These are phyloP conservation scores for slime mould (Dictyostelium discoideum) DNA, from an alignment of 78 protist genomes.

Conservation along the genomic window DNA sequence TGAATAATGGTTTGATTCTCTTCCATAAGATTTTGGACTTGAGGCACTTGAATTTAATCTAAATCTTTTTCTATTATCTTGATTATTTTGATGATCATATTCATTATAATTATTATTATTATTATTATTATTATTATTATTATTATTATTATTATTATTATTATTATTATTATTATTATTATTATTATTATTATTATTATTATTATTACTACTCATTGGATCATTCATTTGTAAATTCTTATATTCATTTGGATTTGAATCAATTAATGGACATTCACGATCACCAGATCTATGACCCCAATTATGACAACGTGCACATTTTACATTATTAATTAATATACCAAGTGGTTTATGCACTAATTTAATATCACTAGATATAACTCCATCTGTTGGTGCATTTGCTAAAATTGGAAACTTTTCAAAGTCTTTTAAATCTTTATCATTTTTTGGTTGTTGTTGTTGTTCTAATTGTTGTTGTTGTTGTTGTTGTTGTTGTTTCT, in stretches of 20 bases:
- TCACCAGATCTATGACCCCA: conserved; percentile 85
- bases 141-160: background rate
- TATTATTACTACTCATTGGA: background rate
- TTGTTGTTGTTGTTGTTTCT: background rate
- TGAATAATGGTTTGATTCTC: background rate
- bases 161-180: background rate
- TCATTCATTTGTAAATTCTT: conserved; percentile 52
- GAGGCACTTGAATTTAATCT: conserved; percentile 10
- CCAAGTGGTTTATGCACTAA: conserved; percentile 80
- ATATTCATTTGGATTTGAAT: conserved; percentile 25
- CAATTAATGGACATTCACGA: conserved; percentile 65
- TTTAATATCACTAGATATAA: conserved; percentile 16
- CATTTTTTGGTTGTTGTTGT: conserved; percentile 6
- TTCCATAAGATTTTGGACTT: conserved; percentile 29
- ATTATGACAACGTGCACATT: conserved; percentile 56
- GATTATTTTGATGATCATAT: background rate
- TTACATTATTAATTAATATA: conserved; percentile 59
- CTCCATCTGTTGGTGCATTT: conserved; percentile 59
- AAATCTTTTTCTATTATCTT: background rate
- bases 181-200: background rate
- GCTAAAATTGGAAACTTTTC: conserved; percentile 68
- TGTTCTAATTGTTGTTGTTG: background rate
- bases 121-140: background rate
- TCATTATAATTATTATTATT: background rate
- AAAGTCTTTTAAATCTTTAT: conserved; percentile 30